A percentile compares a stretch with the other conserved stretches of the same genome.
Evolutionary conservation across 805 yeast genomes (phyloP).

Genomic region (Ogataea ramenticola): DNA sequence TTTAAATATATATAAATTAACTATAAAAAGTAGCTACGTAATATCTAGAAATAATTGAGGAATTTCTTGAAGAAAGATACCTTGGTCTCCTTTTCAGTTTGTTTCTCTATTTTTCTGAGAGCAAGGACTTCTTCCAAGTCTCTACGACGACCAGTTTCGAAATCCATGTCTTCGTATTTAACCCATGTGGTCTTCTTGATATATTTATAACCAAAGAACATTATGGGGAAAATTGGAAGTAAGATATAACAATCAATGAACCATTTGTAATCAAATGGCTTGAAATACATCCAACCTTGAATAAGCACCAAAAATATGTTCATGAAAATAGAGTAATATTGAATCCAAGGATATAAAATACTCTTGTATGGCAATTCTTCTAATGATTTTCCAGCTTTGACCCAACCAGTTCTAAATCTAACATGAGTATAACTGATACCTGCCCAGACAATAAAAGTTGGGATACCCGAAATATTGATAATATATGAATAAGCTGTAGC

Average conservation of each 20-base stretch:
- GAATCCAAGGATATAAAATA: slow-evolving; percentile 43
- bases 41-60: neutral
- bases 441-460: slow-evolving; percentile 65
- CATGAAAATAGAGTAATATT: slow-evolving; percentile 40
- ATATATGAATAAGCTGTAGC: slow-evolving; percentile 53
- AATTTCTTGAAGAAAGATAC: neutral
- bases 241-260: slow-evolving; percentile 58
- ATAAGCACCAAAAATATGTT: slow-evolving; percentile 48
- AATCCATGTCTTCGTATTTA: slow-evolving; percentile 37
- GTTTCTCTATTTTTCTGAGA: neutral
- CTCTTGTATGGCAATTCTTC: slow-evolving; percentile 49
- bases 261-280: slow-evolving; percentile 49
- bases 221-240: slow-evolving; percentile 46
- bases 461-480: slow-evolving; percentile 58
- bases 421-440: slow-evolving; percentile 47
- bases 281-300: slow-evolving; percentile 61
- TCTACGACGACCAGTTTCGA: slow-evolving; percentile 42
- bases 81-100: neutral
- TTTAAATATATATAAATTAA: too few relatives aligned
- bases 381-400: slow-evolving; percentile 31
- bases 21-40: too few relatives aligned
- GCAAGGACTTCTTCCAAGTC: slow-evolving; percentile 19
- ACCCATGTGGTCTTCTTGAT: slow-evolving; percentile 23
- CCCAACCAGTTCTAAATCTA: slow-evolving; percentile 46
- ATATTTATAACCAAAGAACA: slow-evolving; percentile 22